Conservation (phyloP, 78 protist genomes). For the Planoprotostelium fungivorum region DNA sequence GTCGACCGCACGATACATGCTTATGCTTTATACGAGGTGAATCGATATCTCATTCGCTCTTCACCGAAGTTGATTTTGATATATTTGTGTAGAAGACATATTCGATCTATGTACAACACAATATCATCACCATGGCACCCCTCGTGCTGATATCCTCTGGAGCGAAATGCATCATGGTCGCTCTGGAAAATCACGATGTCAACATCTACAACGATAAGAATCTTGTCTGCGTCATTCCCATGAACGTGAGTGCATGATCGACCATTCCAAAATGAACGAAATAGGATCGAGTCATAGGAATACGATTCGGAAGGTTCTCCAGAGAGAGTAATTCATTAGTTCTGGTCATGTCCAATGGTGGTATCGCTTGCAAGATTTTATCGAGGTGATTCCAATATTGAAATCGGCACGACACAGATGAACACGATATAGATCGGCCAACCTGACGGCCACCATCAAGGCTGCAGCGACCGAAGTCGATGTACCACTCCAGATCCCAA, state of each 20-base stretch:
- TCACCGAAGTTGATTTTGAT: not conserved
- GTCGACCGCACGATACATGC: not conserved
- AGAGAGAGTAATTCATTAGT: not conserved
- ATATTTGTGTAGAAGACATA: not conserved
- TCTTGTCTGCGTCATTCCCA: not conserved
- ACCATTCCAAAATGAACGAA: not conserved
- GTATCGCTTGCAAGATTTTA: not conserved
- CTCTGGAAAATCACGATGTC: not conserved
- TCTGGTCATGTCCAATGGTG: not conserved
- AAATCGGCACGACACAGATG: not conserved
- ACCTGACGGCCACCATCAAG: not conserved
- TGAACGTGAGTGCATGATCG: not conserved
- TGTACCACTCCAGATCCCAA: not conserved
- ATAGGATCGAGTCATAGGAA: not conserved
- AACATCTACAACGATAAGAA: not conserved
- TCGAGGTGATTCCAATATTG: not conserved
- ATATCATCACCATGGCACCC: not conserved
- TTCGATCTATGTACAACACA: not conserved
- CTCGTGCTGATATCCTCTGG: not conserved
- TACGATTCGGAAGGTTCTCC: not conserved
- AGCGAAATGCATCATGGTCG: not conserved
- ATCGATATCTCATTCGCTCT: too few species aligned
- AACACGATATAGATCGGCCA: not conserved
- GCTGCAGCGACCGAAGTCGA: not conserved
- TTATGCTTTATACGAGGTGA: not conserved